Base-by-base conservation (phyloP, 352 stramenopile species). In the Phytophthora ramorum region DNA sequence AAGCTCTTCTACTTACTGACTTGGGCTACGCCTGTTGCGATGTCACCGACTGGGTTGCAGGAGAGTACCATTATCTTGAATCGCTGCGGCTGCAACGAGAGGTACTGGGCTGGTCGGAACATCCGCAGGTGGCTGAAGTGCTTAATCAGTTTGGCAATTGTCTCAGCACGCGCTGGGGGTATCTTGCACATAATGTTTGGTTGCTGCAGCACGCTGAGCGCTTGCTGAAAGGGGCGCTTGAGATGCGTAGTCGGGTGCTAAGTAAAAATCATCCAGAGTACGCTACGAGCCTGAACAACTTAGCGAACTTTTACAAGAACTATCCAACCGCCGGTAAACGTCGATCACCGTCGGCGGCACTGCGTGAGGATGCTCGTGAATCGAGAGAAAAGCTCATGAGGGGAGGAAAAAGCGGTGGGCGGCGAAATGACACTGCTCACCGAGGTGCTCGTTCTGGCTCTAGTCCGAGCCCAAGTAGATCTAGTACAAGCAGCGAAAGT, bases 231-330 rank as follows among this genome's bases (percentile, higher is more conserved):
- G 84, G 79, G 37, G 79, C 79, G 32, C 65, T 93, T 34, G 48
- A 80, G 28, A 92, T 95, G 78, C 84, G 87, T 14, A 81, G 78
- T 58, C 79, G 85, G 2, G 87, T 95, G 14, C 65, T 93, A 19
- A 87, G 85, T 34, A 83, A 89, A 24, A 81, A 79, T 17, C 87
- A 95, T 32, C 81, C 85, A 0, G 87, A 95, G 58, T 95, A 92
- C 58, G 87, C 87, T 10, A 91, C 87, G 9, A 93, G 84, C 58
- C 53, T 95, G 35, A 95, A 95, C 64, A 95, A 93, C 45, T 66
- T 95, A 16, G 87, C 83, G 34, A 95, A 95, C 48, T 95, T 95
- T 50, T 95, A 95, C 73, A 91, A 91, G 53, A 86, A 90, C 58
- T 93, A 75, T 12, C 68, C 68, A 20, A 75, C 68, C 16, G 68